Percentiles rank a stretch among this genome's conserved stretches.
These are phyloP conservation scores for Lactuca sativa DNA, from an alignment of 129 eudicot genomes.

Conservation along the genomic window DNA sequence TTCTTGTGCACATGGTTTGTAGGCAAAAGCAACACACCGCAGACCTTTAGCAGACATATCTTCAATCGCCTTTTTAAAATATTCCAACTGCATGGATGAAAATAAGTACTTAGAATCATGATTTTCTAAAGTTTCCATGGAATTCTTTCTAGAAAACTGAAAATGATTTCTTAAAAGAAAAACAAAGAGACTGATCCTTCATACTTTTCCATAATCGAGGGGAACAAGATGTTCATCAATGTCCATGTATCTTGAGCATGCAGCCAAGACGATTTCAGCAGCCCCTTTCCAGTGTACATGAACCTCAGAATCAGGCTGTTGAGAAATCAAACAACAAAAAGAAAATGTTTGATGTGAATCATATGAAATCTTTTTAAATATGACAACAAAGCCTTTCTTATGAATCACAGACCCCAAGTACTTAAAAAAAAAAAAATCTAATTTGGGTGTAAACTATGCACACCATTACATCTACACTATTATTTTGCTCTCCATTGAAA, in stretches of 20 bases:
- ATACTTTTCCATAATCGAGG: constrained; percentile 64
- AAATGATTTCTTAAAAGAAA: no score
- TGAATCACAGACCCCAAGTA: no score
- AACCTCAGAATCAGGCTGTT: constrained; percentile 57
- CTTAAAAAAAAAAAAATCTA: no score
- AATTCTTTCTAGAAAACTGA: neutral
- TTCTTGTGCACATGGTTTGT: constrained; percentile 41
- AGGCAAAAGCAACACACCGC: constrained; percentile 95
- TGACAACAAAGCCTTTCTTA: neutral
- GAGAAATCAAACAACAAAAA: constrained; percentile 5
- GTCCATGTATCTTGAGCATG: constrained; percentile 61
- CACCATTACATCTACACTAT: no score
- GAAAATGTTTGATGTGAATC: neutral
- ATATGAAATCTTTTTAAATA: neutral
- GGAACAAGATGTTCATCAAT: constrained; percentile 42
- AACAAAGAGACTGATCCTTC: no score
- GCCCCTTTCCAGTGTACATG: constrained; percentile 68
- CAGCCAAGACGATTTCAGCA: constrained; percentile 46
- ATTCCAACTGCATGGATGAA: constrained; percentile 38
- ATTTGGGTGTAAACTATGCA: no score
- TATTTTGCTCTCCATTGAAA: no score
- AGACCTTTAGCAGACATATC: constrained; percentile 78
- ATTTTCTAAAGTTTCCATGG: no score
- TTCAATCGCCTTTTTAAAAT: constrained; percentile 56
- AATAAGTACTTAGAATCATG: neutral